These are phyloP conservation scores for Parathielavia appendiculata DNA, from an alignment of 495 filamentous ascomycete species.

Conservation along the genomic window DNA sequence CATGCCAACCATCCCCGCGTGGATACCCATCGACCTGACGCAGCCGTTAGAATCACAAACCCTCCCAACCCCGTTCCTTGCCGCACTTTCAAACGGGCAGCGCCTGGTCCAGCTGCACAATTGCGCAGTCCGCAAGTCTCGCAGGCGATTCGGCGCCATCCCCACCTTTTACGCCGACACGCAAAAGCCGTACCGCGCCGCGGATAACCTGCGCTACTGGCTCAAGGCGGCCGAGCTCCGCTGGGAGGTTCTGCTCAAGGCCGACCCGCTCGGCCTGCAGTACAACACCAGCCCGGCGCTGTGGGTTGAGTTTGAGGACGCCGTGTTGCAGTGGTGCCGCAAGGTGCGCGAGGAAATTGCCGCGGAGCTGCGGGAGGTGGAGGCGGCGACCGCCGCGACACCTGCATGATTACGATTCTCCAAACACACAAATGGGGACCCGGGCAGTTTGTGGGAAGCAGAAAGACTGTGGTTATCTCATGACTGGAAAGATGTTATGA, in stretches of 20 bases:
- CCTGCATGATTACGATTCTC: not conserved
- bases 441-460: not conserved
- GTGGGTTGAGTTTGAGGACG: conserved; percentile 76
- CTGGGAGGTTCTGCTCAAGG: conserved; percentile 81
- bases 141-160: conserved; percentile 86
- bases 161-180: conserved; percentile 82
- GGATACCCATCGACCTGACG: conserved; percentile 53
- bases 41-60: conserved; percentile 18
- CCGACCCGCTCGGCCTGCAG: conserved; percentile 83
- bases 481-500: conserved; percentile 25
- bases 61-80: conserved; percentile 72
- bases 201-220: conserved; percentile 94
- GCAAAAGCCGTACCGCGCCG: conserved; percentile 85
- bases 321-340: conserved; percentile 71
- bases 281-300: conserved; percentile 57
- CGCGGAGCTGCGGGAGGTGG: conserved; percentile 30
- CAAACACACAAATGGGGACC: not conserved
- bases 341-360: conserved; percentile 71
- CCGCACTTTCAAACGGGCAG: conserved; percentile 68
- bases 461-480: not conserved
- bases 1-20: conserved; percentile 58
- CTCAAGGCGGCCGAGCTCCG: conserved; percentile 90
- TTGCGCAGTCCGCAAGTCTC: conserved; percentile 73
- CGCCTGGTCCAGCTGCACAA: conserved; percentile 86
- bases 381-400: not conserved